These are phyloP conservation scores for Theileria sp. DNA, from an alignment of 169 alveolate species.

Conservation along the genomic window DNA sequence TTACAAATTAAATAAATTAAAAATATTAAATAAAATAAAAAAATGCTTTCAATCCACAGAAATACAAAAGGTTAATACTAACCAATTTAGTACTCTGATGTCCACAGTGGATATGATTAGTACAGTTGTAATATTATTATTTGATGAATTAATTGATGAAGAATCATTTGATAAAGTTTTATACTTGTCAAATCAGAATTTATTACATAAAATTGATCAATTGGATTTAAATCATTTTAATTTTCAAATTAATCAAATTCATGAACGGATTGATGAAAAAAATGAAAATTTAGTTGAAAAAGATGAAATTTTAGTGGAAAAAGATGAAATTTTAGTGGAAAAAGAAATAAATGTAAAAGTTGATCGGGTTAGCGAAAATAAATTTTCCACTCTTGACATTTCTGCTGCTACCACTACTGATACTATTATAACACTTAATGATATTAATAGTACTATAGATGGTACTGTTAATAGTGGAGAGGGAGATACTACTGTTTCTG, in stretches of 20 bases:
- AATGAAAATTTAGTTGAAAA: too few species aligned
- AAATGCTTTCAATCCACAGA: not conserved
- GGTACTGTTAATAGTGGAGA: not conserved
- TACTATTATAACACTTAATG: too few species aligned
- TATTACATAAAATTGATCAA: too few species aligned
- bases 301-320: too few species aligned
- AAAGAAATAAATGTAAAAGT: too few species aligned
- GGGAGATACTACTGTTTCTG: too few species aligned
- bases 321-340: too few species aligned
- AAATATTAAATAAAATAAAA: not conserved
- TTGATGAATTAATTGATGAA: slow-evolving; percentile 19
- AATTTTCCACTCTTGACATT: not conserved
- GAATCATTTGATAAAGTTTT: not conserved
- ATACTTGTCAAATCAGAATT: too few species aligned
- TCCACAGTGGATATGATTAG: slow-evolving; percentile 36
- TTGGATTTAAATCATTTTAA: too few species aligned
- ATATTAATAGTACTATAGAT: not conserved
- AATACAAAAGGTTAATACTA: slow-evolving; percentile 26
- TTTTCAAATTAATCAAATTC: too few species aligned
- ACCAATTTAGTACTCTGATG: slow-evolving; percentile 38
- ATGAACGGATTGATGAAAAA: too few species aligned
- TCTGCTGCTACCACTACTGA: not conserved
- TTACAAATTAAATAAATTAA: slow-evolving; percentile 17
- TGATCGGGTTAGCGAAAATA: not conserved
- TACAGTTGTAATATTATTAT: slow-evolving; percentile 11